Base-by-base conservation (phyloP, 225 moss, liverwort and hornwort genomes). In the Pseudisothecium myosuroides region DNA sequence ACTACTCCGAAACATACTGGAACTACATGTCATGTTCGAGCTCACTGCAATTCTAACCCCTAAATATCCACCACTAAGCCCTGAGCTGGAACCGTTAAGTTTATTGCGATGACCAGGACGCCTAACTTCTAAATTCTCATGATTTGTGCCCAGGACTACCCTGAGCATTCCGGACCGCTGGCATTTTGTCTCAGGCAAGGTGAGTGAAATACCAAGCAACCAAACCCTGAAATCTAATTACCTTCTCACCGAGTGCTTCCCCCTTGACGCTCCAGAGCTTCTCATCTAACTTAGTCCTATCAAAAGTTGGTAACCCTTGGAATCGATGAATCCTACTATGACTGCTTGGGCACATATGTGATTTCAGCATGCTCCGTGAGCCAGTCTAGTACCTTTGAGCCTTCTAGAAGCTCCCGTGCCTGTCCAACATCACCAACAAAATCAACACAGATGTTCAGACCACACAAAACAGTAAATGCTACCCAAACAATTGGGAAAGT, bases 311-410 rank as follows among this genome's bases (percentile, higher is more conserved):
- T 37, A 88, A 79, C 69, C 78, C 60, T 80, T 24, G 66, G 47
- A 50, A 76, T 34, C 50, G 34, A 68, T 14, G 69, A 17, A 49
- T 83, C n/a, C 81, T 80, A 49, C 89, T 90, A 91, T 39, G 90
- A 89, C 76, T 92, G 87, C 89, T 93, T 94, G 20, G 93, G 93
- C 86, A 88, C 91, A 66, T 96, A 97, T n/a, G 87, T 92, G 62
- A 99, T 92, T 20, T 97, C 92, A 23, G 94, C 94, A 71, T 95
- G 93, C 89, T 95, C 92, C 34, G 89, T 91, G 65, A 99, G 95
- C 94, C 96, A 99, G 58, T 99, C 96, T 85, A 99, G 90, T 56
- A 97, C 97, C 83, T 96, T 99, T 16, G 95, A 95, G 59, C 97
- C 96, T 94, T 97, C 97, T 68, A 99, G 84, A 88, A 99, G 91